phyloP scores from a whole-genome alignment of 1,284 basidiomycete species.

The Phaffia rhodozyma region DNA sequence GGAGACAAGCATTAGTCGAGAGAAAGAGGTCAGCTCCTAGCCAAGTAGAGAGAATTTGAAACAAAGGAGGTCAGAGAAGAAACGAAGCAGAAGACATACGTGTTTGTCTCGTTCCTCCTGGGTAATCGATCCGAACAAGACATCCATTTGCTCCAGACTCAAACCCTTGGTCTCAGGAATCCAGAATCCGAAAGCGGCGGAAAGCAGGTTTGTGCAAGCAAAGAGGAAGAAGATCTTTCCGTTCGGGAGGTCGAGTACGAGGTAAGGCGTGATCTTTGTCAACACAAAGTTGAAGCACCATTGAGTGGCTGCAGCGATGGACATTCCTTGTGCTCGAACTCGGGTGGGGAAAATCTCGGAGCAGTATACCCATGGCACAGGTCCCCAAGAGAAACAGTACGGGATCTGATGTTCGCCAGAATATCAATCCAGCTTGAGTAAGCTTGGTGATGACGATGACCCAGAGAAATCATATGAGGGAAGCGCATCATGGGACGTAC shows the following conservation, averaged over 20 bases:
- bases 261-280: constrained; percentile 14
- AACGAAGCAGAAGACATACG: background rate
- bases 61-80: background rate
- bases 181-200: constrained; percentile 15
- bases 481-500: background rate
- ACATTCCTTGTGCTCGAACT: constrained; percentile 56
- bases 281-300: constrained; percentile 15
- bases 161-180: constrained; percentile 13
- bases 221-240: constrained; percentile 3
- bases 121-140: constrained; percentile 11
- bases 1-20: no score
- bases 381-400: constrained; percentile 34
- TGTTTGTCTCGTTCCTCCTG: constrained; percentile 9
- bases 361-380: constrained; percentile 18
- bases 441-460: constrained; percentile 1
- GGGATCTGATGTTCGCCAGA: background rate
- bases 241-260: constrained; percentile 7
- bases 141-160: constrained; percentile 15
- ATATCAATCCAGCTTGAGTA: no score
- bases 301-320: constrained; percentile 12
- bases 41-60: background rate
- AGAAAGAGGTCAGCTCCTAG: background rate
- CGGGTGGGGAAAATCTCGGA: constrained; percentile 71
- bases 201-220: constrained; percentile 3
- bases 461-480: constrained; percentile 12